These are phyloP conservation scores for Entoloma clypeatum DNA, from an alignment of 1,284 basidiomycete genomes.

Conservation along the genomic window DNA sequence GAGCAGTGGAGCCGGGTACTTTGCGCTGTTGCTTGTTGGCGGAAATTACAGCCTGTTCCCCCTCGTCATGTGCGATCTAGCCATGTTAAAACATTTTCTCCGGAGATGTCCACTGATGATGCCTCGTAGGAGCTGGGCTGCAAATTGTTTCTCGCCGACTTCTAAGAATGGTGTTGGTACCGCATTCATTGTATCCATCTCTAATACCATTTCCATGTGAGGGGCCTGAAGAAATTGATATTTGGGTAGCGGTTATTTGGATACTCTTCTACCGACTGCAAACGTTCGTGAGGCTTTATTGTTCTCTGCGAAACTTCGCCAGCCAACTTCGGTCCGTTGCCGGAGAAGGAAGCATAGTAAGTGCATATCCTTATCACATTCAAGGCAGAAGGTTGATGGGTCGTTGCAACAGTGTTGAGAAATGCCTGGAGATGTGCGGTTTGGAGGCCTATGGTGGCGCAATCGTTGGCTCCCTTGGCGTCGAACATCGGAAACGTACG, in stretches of 20 bases:
- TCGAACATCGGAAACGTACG: constrained; percentile 78
- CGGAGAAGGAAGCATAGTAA: constrained; percentile 65
- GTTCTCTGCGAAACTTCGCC: constrained; percentile 79
- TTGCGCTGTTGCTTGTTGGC: constrained; percentile 53
- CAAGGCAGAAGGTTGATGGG: too few species aligned
- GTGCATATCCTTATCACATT: constrained; percentile 18
- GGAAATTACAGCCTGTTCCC: constrained; percentile 55
- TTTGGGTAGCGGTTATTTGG: too few species aligned
- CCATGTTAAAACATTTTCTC: constrained; percentile 3
- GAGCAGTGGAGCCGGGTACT: constrained; percentile 50
- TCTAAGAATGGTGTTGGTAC: constrained; percentile 56
- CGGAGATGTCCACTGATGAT: background rate
- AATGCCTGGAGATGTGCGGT: constrained; percentile 78
- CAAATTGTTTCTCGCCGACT: constrained; percentile 52
- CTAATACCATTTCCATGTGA: constrained; percentile 53
- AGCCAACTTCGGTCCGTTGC: constrained; percentile 62
- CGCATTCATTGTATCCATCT: constrained; percentile 55
- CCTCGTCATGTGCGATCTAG: constrained; percentile 53
- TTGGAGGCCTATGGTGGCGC: constrained; percentile 72
- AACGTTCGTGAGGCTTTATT: constrained; percentile 84
- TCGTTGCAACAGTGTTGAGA: constrained; percentile 63
- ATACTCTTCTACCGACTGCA: constrained; percentile 61
- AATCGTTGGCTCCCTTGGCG: constrained; percentile 71
- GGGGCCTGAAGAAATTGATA: too few species aligned
- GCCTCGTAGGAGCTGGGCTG: constrained; percentile 49